Percentiles rank a stretch among this genome's conserved stretches.
phyloP scores from a whole-genome alignment of 805 yeast species.

The Candida pseudoglaebosa region DNA sequence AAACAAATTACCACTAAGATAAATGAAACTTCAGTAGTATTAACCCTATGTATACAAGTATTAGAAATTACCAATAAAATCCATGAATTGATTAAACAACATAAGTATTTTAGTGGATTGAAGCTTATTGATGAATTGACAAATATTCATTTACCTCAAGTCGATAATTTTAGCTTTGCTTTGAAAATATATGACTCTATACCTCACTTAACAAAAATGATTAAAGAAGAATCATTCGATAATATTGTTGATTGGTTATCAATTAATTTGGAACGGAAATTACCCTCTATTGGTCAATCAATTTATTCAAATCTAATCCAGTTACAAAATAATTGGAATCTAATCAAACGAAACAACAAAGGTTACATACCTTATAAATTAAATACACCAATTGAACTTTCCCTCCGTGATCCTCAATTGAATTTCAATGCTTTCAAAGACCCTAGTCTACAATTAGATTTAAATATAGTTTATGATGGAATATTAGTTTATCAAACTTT shows the following conservation, averaged over 20 bases:
- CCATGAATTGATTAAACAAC: slow-evolving; percentile 70
- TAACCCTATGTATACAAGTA: slow-evolving; percentile 72
- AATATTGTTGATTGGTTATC: slow-evolving; percentile 63
- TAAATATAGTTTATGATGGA: slow-evolving; percentile 79
- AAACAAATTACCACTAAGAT: slow-evolving; percentile 66
- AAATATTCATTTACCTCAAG: slow-evolving; percentile 63
- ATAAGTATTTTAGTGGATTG: slow-evolving; percentile 80
- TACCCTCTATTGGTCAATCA: slow-evolving; percentile 53
- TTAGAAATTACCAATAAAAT: slow-evolving; percentile 83
- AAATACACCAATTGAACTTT: slow-evolving; percentile 81
- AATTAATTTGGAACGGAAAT: slow-evolving; percentile 56
- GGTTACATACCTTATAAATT: slow-evolving; percentile 55
- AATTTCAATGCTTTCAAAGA: slow-evolving; percentile 49
- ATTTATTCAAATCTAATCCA: slow-evolving; percentile 50
- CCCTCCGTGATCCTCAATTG: slow-evolving; percentile 58
- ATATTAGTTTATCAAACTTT: slow-evolving; percentile 76
- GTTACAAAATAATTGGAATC: slow-evolving; percentile 60
- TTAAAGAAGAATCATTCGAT: slow-evolving; percentile 69
- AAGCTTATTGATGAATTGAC: slow-evolving; percentile 75
- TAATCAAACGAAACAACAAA: slow-evolving; percentile 38
- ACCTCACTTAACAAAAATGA: slow-evolving; percentile 69
- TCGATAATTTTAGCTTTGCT: slow-evolving; percentile 71
- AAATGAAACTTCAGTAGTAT: slow-evolving; percentile 63
- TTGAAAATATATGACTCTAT: slow-evolving; percentile 69
- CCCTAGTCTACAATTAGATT: slow-evolving; percentile 38